Evolutionary conservation across 1,284 basidiomycete species (phyloP).

Genomic region (Trametes hirsuta): DNA sequence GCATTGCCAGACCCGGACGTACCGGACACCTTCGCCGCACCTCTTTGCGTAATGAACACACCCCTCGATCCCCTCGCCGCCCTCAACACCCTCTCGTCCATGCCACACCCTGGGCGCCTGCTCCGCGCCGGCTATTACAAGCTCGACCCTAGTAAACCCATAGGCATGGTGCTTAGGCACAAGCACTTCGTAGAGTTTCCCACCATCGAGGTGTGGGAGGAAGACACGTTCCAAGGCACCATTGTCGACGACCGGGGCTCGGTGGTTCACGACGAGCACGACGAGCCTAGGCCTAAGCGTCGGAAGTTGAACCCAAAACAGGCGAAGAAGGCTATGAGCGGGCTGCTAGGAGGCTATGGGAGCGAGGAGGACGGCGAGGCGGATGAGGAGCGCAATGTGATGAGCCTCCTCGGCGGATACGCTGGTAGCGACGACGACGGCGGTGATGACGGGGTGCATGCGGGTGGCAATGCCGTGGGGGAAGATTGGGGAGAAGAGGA

Average conservation of each 20-base stretch:
- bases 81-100: constrained; percentile 26
- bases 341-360: constrained; percentile 67
- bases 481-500: constrained; percentile 34
- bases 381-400: constrained; percentile 39
- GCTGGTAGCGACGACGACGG: constrained; percentile 50
- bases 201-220: constrained; percentile 72
- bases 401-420: constrained; percentile 57
- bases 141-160: constrained; percentile 51
- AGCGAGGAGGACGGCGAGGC: constrained; percentile 51
- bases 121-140: constrained; percentile 53
- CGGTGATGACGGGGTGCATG: neutral
- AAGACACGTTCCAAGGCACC: constrained; percentile 56
- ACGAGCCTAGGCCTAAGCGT: constrained; percentile 49
- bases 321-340: constrained; percentile 57
- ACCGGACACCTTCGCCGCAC: constrained; percentile 55
- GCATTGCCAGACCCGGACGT: constrained; percentile 55
- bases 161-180: constrained; percentile 54
- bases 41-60: constrained; percentile 62
- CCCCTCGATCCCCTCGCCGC: constrained; percentile 40
- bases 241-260: constrained; percentile 56
- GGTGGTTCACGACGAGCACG: constrained; percentile 39
- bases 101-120: constrained; percentile 34
- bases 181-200: constrained; percentile 83
- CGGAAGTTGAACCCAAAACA: constrained; percentile 53
- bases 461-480: constrained; percentile 7